Percentiles rank a stretch among this genome's conserved stretches.
Evolutionary conservation across 768 basidiomycete genomes (phyloP).

Genomic region (Erythrobasidium yunnanense): DNA sequence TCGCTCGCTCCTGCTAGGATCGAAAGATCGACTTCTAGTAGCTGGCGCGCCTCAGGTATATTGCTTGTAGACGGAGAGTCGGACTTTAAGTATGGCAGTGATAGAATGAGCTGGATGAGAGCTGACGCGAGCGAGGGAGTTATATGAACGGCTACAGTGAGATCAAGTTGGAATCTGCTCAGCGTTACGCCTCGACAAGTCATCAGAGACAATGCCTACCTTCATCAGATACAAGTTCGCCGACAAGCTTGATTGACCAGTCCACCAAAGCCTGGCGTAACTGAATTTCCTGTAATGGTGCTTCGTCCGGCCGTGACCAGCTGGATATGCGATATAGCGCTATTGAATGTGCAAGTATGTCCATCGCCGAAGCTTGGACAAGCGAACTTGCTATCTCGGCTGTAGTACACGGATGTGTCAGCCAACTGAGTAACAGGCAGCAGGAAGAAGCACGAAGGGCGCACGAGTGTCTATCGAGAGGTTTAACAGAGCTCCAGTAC

Average conservation of each 20-base stretch:
- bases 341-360: neutral
- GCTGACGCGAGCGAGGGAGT: neutral
- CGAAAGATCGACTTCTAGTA: neutral
- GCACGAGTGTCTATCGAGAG: conserved; percentile 20
- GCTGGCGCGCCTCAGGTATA: neutral
- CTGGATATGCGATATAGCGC: neutral
- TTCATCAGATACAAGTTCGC: conserved; percentile 1
- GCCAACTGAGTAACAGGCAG: neutral
- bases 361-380: neutral
- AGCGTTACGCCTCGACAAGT: neutral
- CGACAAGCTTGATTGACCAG: conserved; percentile 9
- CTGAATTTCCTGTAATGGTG: neutral
- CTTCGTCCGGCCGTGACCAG: neutral
- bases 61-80: neutral
- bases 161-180: neutral
- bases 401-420: neutral
- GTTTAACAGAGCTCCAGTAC: conserved; percentile 21
- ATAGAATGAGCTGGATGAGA: neutral
- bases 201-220: neutral
- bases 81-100: neutral
- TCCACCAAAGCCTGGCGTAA: neutral
- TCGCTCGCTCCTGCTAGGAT: neutral
- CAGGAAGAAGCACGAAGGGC: neutral
- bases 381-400: neutral
- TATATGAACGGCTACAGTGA: too few relatives aligned